Conservation (phyloP, 108 stramenopile genomes). For the Licmophora abbreviata region DNA sequence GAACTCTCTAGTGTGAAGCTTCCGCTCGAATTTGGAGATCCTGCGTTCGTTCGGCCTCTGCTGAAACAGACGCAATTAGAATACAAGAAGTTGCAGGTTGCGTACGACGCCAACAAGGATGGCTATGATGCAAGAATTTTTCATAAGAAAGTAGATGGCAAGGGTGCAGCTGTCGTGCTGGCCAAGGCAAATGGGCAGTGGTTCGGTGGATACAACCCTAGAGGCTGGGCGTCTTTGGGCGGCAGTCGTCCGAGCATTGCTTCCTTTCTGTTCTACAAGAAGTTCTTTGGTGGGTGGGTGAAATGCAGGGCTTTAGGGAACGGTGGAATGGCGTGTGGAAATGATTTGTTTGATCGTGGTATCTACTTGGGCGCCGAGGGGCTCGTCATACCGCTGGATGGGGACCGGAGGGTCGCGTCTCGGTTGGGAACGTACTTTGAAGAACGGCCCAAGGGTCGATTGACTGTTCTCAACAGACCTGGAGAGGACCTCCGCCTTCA, state of each 20-base stretch:
- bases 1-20: no score
- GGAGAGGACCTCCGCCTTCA: slow-evolving; percentile 19
- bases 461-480: slow-evolving; percentile 29
- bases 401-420: slow-evolving; percentile 25
- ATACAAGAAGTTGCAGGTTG: slow-evolving; percentile 32
- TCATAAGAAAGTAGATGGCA: slow-evolving; percentile 50
- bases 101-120: slow-evolving; percentile 44
- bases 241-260: slow-evolving; percentile 46
- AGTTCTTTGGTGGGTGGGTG: slow-evolving; percentile 1
- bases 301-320: slow-evolving; percentile 19
- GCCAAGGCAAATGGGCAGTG: slow-evolving; percentile 18
- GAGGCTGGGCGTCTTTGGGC: slow-evolving; percentile 54
- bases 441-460: slow-evolving; percentile 32
- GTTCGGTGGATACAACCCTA: slow-evolving; percentile 68
- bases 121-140: slow-evolving; percentile 46
- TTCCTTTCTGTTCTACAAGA: slow-evolving; percentile 53
- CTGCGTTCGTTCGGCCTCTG: slow-evolving; percentile 43
- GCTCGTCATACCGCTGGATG: slow-evolving; percentile 42
- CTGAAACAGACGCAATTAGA: slow-evolving; percentile 66
- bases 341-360: slow-evolving; percentile 46
- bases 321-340: slow-evolving; percentile 66
- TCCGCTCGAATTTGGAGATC: no score
- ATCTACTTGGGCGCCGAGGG: slow-evolving; percentile 60
- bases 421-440: slow-evolving; percentile 65
- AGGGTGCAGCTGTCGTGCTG: slow-evolving; percentile 53